Evolutionary conservation across 208 protist species (phyloP).

Genomic region (Wallacemonas sp.): DNA sequence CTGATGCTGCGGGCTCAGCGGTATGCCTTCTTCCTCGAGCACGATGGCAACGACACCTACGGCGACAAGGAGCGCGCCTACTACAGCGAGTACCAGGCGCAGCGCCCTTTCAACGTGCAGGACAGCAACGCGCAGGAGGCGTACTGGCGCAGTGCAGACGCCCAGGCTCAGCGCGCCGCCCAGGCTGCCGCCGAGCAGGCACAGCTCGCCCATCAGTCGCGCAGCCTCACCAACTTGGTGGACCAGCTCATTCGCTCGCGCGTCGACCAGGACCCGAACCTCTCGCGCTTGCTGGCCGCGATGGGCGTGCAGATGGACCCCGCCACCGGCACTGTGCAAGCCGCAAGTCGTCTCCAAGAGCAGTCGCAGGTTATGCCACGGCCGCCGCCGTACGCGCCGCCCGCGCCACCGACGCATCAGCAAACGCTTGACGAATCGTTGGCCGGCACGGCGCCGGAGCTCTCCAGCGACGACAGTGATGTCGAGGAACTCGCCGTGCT

Average conservation of each 20-base stretch:
- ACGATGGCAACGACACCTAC: constrained; percentile 57
- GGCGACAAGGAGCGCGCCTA: constrained; percentile 57
- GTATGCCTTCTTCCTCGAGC: constrained; percentile 70
- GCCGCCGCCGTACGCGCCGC: neutral
- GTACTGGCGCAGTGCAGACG: neutral
- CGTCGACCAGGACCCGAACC: constrained; percentile 33
- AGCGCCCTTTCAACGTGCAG: constrained; percentile 31
- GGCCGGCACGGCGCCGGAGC: neutral
- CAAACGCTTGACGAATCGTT: neutral
- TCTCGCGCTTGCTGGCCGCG: constrained; percentile 48
- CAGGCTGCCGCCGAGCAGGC: constrained; percentile 22
- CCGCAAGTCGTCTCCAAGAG: neutral
- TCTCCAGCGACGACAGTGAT: constrained; percentile 11
- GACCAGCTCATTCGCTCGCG: constrained; percentile 60
- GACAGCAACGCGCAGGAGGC: constrained; percentile 16
- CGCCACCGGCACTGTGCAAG: constrained; percentile 29
- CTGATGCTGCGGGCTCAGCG: constrained; percentile 54
- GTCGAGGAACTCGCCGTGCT: constrained; percentile 21
- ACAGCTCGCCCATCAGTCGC: constrained; percentile 34
- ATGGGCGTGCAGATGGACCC: constrained; percentile 66
- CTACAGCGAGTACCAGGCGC: constrained; percentile 52
- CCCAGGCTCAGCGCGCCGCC: constrained; percentile 11
- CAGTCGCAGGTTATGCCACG: neutral
- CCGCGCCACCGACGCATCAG: neutral
- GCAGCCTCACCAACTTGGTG: constrained; percentile 57